phyloP scores from a whole-genome alignment of 352 stramenopile genomes.

The Phytophthora megakarya region DNA sequence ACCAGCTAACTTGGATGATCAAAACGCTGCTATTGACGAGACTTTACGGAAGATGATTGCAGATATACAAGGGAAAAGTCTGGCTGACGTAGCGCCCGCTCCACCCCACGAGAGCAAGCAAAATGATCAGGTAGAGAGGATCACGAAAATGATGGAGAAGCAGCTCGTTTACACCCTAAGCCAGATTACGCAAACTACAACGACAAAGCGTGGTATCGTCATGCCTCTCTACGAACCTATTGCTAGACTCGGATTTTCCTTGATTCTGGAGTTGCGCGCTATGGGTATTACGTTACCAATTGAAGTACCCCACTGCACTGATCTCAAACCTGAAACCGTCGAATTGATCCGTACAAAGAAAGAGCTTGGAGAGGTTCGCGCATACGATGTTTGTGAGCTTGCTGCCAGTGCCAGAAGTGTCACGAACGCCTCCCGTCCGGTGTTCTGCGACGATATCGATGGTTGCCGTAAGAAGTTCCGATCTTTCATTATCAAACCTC shows the following conservation, averaged over 20 bases:
- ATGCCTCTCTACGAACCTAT: slow-evolving; percentile 58
- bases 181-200: slow-evolving; percentile 33
- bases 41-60: slow-evolving; percentile 26
- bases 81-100: slow-evolving; percentile 12
- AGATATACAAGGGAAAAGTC: slow-evolving; percentile 20
- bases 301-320: slow-evolving; percentile 58
- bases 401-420: slow-evolving; percentile 35
- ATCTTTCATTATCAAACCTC: slow-evolving; percentile 60
- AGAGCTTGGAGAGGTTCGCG: slow-evolving; percentile 31
- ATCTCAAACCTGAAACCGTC: slow-evolving; percentile 45
- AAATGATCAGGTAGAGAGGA: slow-evolving; percentile 14
- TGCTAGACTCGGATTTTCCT: slow-evolving; percentile 44
- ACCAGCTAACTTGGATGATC: slow-evolving; percentile 30
- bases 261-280: slow-evolving; percentile 53
- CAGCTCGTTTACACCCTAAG: slow-evolving; percentile 44
- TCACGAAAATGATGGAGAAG: slow-evolving; percentile 34
- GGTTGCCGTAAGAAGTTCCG: slow-evolving; percentile 50
- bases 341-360: slow-evolving; percentile 40
- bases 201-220: slow-evolving; percentile 51
- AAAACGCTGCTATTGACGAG: slow-evolving; percentile 33
- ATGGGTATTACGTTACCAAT: slow-evolving; percentile 52
- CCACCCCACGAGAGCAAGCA: slow-evolving; percentile 24
- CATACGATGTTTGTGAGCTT: slow-evolving; percentile 42
- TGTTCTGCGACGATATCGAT: slow-evolving; percentile 51
- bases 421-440: slow-evolving; percentile 26